Evolutionary conservation across 306 rosid species (phyloP).

Genomic region (Nissolia schottii): DNA sequence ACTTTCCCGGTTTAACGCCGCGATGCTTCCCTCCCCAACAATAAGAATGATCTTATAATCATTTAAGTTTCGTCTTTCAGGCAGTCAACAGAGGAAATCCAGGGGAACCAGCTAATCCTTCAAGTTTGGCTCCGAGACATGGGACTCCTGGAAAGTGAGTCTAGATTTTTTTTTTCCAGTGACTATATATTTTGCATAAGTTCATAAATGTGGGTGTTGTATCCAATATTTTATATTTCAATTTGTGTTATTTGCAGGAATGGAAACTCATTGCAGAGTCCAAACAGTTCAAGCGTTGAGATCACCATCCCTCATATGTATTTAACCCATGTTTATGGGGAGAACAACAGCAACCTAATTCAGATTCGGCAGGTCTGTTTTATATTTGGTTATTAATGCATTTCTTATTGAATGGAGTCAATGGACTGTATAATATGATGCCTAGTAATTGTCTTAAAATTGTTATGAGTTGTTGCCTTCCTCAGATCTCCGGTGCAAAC

Average conservation of each 20-base stretch:
- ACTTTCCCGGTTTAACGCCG: conserved; percentile 15
- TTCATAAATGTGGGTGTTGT: background rate
- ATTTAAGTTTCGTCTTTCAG: conserved; percentile 40
- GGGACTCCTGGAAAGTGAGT: conserved; percentile 61
- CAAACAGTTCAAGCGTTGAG: conserved; percentile 46
- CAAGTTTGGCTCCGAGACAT: conserved; percentile 47
- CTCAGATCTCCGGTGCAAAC: conserved; percentile 71
- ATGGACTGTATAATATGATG: background rate
- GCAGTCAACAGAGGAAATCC: conserved; percentile 50
- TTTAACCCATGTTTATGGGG: conserved; percentile 60
- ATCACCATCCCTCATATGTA: conserved; percentile 56
- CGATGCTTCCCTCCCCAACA: background rate
- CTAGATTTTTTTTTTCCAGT: background rate
- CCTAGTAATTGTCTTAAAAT: background rate
- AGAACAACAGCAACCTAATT: conserved; percentile 50
- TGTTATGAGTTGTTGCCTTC: conserved; percentile 16
- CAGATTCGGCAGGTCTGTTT: conserved; percentile 75
- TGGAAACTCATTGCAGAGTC: conserved; percentile 44
- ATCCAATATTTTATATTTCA: conserved; percentile 1
- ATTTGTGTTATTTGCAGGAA: conserved; percentile 30
- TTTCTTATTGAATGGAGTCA: background rate
- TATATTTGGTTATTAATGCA: background rate
- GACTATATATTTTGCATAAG: background rate
- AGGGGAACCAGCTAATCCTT: conserved; percentile 47
- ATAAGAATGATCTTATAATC: background rate